Evolutionary conservation across 441 rosid species (phyloP).

Genomic region (Euphorbia schlechtendalii): DNA sequence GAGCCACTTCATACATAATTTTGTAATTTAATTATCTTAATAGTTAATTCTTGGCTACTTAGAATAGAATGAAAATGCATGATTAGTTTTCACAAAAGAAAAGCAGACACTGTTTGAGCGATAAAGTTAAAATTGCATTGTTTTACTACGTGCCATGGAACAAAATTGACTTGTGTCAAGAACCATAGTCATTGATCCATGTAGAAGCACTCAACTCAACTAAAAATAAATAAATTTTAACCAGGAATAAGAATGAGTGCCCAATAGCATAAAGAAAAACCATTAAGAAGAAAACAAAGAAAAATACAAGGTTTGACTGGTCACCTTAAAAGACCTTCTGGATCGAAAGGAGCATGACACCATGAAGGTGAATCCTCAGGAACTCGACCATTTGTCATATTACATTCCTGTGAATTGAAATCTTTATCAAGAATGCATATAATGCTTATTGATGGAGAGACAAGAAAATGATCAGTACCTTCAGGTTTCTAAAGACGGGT

Average conservation of each 20-base stretch:
- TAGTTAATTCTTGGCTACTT: no score
- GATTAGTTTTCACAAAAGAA: neutral
- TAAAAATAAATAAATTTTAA: neutral
- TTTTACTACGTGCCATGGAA: neutral
- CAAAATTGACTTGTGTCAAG: neutral
- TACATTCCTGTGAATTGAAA: constrained; percentile 23
- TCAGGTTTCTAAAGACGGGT: constrained; percentile 27
- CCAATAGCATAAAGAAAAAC: neutral
- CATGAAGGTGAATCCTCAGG: constrained; percentile 27
- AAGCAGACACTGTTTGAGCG: neutral
- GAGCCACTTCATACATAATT: neutral
- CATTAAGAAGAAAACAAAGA: neutral
- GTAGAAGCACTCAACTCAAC: neutral
- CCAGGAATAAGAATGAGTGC: neutral
- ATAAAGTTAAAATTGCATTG: neutral
- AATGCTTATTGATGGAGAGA: neutral
- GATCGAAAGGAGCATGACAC: constrained; percentile 27
- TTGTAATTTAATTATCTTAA: neutral
- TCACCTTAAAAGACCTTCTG: constrained; percentile 28
- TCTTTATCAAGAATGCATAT: neutral
- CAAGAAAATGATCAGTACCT: constrained; percentile 15
- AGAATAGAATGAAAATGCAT: neutral
- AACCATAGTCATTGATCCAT: neutral
- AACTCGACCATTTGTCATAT: constrained; percentile 18
- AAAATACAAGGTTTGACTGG: constrained; percentile 6